These are phyloP conservation scores for Calonectria pseudoreteaudii DNA, from an alignment of 2,329 filamentous ascomycete species.

Conservation along the genomic window DNA sequence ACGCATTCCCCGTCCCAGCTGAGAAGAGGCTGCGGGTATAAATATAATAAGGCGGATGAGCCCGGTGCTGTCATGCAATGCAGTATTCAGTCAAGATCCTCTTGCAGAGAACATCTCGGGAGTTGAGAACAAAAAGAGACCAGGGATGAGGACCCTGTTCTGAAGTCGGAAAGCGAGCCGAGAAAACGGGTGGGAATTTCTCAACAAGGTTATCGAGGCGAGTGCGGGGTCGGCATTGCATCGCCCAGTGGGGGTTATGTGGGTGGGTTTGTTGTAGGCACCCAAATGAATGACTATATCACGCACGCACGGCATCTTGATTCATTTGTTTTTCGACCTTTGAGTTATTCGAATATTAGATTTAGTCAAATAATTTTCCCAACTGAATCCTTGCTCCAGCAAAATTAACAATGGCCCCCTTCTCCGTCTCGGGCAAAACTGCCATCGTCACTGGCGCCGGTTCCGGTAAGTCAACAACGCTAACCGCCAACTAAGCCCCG, in stretches of 20 bases:
- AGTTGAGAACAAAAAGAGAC: neutral
- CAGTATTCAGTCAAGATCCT: neutral
- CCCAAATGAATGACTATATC: conserved; percentile 3
- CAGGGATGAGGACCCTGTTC: neutral
- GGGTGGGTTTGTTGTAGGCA: conserved; percentile 1
- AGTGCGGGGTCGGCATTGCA: conserved; percentile 28
- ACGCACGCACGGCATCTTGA: neutral
- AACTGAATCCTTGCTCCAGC: neutral
- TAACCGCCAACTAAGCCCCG: neutral
- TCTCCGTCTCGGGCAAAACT: conserved; percentile 43
- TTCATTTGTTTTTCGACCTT: too few relatives aligned
- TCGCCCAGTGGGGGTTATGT: neutral
- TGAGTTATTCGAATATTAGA: too few relatives aligned
- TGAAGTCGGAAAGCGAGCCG: conserved; percentile 19
- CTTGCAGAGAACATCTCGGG: neutral
- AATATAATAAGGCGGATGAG: neutral
- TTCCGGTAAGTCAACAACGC: conserved; percentile 32
- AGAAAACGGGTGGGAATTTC: neutral
- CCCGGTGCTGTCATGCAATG: neutral
- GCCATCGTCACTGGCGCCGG: conserved; percentile 46
- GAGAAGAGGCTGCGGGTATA: neutral
- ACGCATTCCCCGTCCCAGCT: conserved; percentile 22
- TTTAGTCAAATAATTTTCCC: neutral
- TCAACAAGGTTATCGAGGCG: conserved; percentile 29
- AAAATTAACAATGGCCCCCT: conserved; percentile 25